Evolutionary conservation across 106 monocot species (phyloP), one percentile per base, ranked within the genome.

Genomic region (Dendrobium huoshanense): DNA sequence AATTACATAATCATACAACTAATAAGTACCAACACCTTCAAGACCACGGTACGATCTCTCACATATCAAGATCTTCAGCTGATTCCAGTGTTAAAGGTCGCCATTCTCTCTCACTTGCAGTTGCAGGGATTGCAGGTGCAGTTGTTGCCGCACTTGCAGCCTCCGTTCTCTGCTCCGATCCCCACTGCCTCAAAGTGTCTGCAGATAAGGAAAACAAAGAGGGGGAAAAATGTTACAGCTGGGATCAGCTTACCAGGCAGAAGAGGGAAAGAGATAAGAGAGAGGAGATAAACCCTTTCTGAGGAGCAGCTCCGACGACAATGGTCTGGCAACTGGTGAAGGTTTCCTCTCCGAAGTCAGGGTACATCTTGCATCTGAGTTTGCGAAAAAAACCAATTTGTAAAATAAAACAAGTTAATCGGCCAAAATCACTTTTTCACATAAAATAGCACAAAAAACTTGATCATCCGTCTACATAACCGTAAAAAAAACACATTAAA

Each of bases 101-200:
- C 9, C 67, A 27, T 25, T 15, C 22, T 41, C 72, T 45, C 41
- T 88, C 88, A 88, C 78, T 83, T 80, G 84, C 89, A 93, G 61
- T 45, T 89, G 93, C 93, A 93, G 73, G 90, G 90, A 48, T 88
- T 27, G 75, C 92, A 93, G 77, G 61, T 86, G 90, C 92, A 93
- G 80, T 80, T 88, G 27, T 82, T 43, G 20, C 90, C 90, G 56
- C 93, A 93, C 82, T 91, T 89, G 93, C 93, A 93, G 6, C 88
- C 93, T 4, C 73, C 85, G 31, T 87, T 87, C 78, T 89, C 83
- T 10, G 85, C 29, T 84, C 84, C 90, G 51, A 83, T 82, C 44
- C 54, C 80, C 44, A 68, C 81, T 86, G 80, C 87, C 72, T 86
- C 90, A 44, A 70, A 41, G 4, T 77, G 81, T 72, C 89, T 92